Evolutionary conservation across 2,329 filamentous ascomycete genomes (phyloP).

Genomic region (Curvularia eragrostidis): DNA sequence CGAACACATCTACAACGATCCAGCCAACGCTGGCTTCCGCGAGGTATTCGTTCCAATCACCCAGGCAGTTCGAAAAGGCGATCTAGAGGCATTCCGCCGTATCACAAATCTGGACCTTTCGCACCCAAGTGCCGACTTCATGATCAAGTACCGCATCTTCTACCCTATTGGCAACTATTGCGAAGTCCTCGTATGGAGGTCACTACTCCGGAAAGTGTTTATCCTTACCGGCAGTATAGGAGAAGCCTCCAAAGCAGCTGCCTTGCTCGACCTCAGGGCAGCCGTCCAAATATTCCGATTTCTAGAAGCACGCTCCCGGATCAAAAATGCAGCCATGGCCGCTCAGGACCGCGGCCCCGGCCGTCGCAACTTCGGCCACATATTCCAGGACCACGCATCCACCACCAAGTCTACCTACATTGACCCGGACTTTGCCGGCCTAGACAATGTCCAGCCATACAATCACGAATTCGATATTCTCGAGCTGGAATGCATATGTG

Average conservation of each 20-base stretch:
- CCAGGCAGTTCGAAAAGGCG: constrained; percentile 72
- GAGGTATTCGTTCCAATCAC: constrained; percentile 77
- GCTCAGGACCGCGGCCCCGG: constrained; percentile 38
- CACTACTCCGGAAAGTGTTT: constrained; percentile 78
- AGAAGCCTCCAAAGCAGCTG: constrained; percentile 55
- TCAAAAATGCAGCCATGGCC: constrained; percentile 36
- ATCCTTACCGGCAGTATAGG: constrained; percentile 77
- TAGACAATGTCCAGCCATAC: constrained; percentile 39
- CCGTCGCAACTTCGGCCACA: constrained; percentile 51
- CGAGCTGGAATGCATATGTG: constrained; percentile 79
- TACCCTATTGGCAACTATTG: constrained; percentile 78
- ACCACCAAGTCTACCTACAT: constrained; percentile 49
- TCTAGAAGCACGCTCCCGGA: constrained; percentile 63
- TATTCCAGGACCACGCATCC: constrained; percentile 60
- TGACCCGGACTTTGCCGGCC: constrained; percentile 55
- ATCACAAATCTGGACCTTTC: constrained; percentile 61
- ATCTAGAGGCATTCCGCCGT: constrained; percentile 75
- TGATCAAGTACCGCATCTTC: constrained; percentile 76
- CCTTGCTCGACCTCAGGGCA: constrained; percentile 75
- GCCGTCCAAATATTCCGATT: constrained; percentile 69
- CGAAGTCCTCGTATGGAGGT: constrained; percentile 83
- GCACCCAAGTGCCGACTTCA: constrained; percentile 61
- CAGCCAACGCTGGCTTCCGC: constrained; percentile 70
- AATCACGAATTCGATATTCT: constrained; percentile 58
- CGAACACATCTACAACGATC: constrained; percentile 67